Evolutionary conservation across 108 stramenopile species (phyloP).

Genomic region (Schizochytrium sp.): DNA sequence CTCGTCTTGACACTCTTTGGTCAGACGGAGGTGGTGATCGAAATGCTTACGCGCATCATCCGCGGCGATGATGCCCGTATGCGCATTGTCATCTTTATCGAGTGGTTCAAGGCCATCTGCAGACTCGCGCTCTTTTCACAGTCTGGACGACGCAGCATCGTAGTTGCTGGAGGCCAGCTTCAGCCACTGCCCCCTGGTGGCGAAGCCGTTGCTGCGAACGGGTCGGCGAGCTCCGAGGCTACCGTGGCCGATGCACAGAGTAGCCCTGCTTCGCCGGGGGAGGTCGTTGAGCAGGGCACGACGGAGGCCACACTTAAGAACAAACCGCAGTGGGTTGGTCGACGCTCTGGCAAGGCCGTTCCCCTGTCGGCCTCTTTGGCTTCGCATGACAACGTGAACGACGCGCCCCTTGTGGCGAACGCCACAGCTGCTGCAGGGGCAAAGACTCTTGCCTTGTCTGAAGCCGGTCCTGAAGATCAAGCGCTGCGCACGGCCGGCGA

Average conservation of each 20-base stretch:
- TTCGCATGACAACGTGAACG: background rate
- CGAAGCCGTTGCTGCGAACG: background rate
- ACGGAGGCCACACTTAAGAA: background rate
- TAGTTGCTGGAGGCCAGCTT: background rate
- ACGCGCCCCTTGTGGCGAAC: background rate
- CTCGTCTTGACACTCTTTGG: background rate
- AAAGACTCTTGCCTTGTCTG: background rate
- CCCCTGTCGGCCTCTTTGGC: background rate
- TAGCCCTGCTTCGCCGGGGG: background rate
- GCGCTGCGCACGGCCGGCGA: background rate
- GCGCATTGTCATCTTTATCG: background rate
- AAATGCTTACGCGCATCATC: background rate
- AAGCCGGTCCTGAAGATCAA: background rate
- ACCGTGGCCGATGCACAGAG: background rate
- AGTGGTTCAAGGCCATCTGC: background rate
- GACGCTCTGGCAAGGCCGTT: background rate
- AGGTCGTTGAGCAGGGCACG: no score
- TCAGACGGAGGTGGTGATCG: slow-evolving; percentile 6
- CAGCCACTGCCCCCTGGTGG: background rate
- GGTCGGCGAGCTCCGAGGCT: background rate
- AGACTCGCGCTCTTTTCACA: background rate
- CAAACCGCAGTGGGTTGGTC: background rate
- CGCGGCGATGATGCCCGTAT: background rate
- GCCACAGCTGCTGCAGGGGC: background rate
- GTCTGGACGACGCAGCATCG: background rate